Percentiles rank a stretch among this genome's conserved stretches.
phyloP scores from a whole-genome alignment of 2,329 filamentous ascomycete genomes.

The Thielaviopsis populi region DNA sequence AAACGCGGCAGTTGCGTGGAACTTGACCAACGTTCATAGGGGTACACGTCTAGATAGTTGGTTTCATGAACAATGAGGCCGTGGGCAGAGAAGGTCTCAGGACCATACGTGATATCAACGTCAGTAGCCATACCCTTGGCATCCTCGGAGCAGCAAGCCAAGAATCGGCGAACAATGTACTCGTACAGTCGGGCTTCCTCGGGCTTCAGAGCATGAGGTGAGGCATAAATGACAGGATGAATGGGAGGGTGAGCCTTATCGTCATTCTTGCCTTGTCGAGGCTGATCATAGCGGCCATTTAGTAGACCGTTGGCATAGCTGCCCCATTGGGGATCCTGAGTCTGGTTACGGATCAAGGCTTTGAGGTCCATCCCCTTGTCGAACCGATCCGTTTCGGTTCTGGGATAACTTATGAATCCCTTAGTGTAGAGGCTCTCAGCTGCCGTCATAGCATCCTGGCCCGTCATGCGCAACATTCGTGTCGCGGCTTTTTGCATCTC shows the following conservation, averaged over 20 bases:
- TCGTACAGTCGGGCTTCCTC: constrained; percentile 74
- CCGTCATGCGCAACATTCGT: constrained; percentile 74
- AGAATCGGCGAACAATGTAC: constrained; percentile 78
- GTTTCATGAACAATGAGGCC: constrained; percentile 73
- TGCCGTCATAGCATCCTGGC: constrained; percentile 74
- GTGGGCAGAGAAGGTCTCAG: constrained; percentile 66
- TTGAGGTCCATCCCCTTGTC: constrained; percentile 77
- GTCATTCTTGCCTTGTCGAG: constrained; percentile 72
- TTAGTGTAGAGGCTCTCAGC: constrained; percentile 84
- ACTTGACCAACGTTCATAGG: constrained; percentile 93
- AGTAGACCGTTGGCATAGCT: constrained; percentile 60
- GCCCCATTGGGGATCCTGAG: constrained; percentile 62
- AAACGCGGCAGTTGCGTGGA: constrained; percentile 71
- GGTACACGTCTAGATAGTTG: constrained; percentile 91
- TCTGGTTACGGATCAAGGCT: constrained; percentile 69
- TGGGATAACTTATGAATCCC: constrained; percentile 93
- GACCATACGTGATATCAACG: constrained; percentile 69
- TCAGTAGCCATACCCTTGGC: constrained; percentile 76
- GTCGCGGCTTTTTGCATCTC: constrained; percentile 94
- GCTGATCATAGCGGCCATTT: constrained; percentile 63
- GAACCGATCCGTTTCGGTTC: constrained; percentile 94
- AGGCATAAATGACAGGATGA: constrained; percentile 79
- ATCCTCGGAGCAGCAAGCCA: constrained; percentile 92
- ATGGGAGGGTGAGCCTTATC: constrained; percentile 97
- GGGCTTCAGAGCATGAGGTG: constrained; percentile 44